Evolutionary conservation across 2,329 filamentous ascomycete species (phyloP).

Genomic region (Talaromyces sp.): DNA sequence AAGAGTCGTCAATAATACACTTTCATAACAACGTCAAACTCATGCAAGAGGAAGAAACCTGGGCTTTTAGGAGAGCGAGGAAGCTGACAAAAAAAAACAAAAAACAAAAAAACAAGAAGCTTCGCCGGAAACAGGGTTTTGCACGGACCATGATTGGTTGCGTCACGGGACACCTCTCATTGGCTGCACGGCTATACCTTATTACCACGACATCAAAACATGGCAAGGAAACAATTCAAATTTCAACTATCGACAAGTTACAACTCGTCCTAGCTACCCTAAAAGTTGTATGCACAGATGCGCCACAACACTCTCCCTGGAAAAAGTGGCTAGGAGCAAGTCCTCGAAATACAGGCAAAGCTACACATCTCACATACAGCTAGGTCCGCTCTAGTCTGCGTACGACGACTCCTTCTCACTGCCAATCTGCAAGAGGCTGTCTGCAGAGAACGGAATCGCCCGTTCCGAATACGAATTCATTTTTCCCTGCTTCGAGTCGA

Average conservation of each 20-base stretch:
- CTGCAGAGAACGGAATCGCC: neutral
- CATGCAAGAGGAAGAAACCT: neutral
- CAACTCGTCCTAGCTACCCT: neutral
- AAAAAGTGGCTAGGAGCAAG: neutral
- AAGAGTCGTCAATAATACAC: neutral
- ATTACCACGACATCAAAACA: neutral
- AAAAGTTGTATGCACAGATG: neutral
- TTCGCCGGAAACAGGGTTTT: conserved; percentile 8
- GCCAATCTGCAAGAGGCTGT: neutral
- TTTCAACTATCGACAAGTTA: neutral
- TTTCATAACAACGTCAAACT: neutral
- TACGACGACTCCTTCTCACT: neutral
- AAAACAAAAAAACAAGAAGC: conserved; percentile 11
- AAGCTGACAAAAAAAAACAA: conserved; percentile 3
- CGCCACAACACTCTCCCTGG: neutral
- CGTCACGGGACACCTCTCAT: neutral
- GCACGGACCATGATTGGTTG: conserved; percentile 6
- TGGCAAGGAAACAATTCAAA: neutral
- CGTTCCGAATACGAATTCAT: neutral
- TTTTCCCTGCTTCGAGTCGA: neutral
- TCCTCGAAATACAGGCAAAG: neutral
- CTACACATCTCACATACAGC: neutral
- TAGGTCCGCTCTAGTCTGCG: neutral
- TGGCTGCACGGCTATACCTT: neutral
- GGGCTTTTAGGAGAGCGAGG: neutral